Base-by-base conservation (phyloP, 2,329 filamentous ascomycete genomes). In the Diaporthe ampelina region DNA sequence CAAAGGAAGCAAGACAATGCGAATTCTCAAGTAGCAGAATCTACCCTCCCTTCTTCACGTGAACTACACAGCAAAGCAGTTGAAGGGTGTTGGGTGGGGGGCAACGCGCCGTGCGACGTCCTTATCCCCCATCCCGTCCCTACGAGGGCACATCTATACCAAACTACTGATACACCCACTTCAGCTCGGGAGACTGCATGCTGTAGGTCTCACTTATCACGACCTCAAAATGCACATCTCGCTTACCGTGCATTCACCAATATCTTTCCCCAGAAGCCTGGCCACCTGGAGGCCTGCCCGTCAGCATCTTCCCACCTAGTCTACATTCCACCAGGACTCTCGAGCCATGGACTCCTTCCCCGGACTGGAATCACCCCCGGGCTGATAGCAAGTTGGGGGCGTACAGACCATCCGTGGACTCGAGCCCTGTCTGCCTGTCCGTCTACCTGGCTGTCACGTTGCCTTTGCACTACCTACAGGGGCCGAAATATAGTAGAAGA, bases 201-300 rank as follows among this genome's bases (percentile, higher is more conserved):
- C 58, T 58, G 71, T 61, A 45, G 45, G 63, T 68, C 63, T 68
- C 48, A 68, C 45, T 40, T 24, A 52, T 40, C 48, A 26, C 63
- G 63, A 35, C 63, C 9, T 40, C n/a, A 24, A 13, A 54, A 9
- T 54, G 63, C 63, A 68, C 21, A 26, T 67, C 45, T 68, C 63
- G 63, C 63, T 68, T 68, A 68, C n/a, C 13, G 13, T 29, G 19
- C 59, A 48, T 65, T 65, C 40, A 29, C 9, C 45, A 40, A 11
- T 67, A 19, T n/a, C n/a, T 40, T 40, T 21, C 32, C 13, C 19
- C 21, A 24, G 24, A 54, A 63, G 21, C 3, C 50, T 57, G 54
- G 21, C 48, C 48, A 13, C 10, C 32, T 11, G 32, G 26, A 26
- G 24, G 21, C 59, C 48, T 54, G 48, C 58, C 57, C 45, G 59